A percentile compares a stretch with the other conserved stretches of the same genome.
These are phyloP conservation scores for Capronia americana DNA, from an alignment of 2,329 filamentous ascomycete genomes.

Conservation along the genomic window DNA sequence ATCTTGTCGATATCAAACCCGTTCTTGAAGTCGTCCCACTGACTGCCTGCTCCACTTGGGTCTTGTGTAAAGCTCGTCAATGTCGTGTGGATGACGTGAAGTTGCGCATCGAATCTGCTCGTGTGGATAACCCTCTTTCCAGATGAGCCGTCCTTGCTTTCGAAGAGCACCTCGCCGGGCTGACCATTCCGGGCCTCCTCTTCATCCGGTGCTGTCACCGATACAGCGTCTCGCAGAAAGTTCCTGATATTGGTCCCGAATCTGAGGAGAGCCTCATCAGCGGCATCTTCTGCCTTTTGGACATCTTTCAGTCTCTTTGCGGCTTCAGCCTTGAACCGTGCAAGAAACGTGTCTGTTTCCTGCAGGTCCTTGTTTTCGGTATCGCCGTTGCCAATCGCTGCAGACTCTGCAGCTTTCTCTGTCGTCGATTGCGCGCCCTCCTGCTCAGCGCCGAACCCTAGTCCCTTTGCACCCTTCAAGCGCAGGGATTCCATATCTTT, in stretches of 20 bases:
- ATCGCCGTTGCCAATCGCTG: constrained; percentile 37
- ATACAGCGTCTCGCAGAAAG: constrained; percentile 89
- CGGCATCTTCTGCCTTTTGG: constrained; percentile 90
- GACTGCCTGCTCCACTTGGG: constrained; percentile 59
- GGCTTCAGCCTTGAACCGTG: constrained; percentile 76
- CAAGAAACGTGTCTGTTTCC: constrained; percentile 71
- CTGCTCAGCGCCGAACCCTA: constrained; percentile 35
- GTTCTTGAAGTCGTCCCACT: constrained; percentile 74
- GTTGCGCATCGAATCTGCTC: constrained; percentile 90
- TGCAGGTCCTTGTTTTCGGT: constrained; percentile 44
- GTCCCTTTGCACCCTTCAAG: constrained; percentile 52
- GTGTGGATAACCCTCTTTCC: constrained; percentile 95
- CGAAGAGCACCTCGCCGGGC: constrained; percentile 75
- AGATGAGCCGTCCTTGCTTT: constrained; percentile 83
- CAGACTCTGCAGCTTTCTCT: constrained; percentile 39
- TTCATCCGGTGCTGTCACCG: constrained; percentile 75
- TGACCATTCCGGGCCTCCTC: constrained; percentile 43
- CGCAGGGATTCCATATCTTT: constrained; percentile 77
- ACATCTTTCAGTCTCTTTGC: constrained; percentile 85
- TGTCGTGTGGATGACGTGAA: constrained; percentile 92
- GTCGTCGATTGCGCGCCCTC: constrained; percentile 42
- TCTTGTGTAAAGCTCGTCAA: constrained; percentile 83
- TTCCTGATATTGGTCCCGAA: constrained; percentile 89
- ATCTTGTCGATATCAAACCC: constrained; percentile 81
- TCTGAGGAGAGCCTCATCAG: constrained; percentile 89